Base-by-base conservation (phyloP, 306 rosid genomes). In the Mucuna pruriens region DNA sequence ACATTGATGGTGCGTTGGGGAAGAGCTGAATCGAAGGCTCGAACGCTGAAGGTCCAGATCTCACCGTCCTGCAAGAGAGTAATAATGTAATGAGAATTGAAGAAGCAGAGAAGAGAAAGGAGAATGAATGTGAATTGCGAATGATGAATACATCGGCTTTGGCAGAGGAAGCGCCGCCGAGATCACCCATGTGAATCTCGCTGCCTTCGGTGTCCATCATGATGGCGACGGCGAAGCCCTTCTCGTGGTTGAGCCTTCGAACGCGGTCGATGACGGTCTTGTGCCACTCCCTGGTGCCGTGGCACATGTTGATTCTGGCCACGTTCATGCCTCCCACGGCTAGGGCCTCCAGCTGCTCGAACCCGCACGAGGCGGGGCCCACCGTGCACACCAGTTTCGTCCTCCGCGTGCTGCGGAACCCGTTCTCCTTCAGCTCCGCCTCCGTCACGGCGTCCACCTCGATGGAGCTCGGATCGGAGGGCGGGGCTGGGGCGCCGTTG, bases 201-300 rank as follows among this genome's bases (percentile, higher is more conserved):
- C 99, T 96, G 13, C 99, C 99, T 78, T 96, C 98, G 0, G 99
- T 96, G 45, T 96, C 99, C 99, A 96, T 96, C 99, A 96, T 92
- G 17, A 96, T 85, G 2, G 99, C 99, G 11, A 96, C 99, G 8
- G 99, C 99, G 29, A 86, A 96, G 0, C 99, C 99, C 58, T 96
- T 96, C 54, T 92, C 89, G 11, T 88, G 97, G 49, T 96, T 96
- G n/a, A 96, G 94, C 82, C 89, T 80, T 3, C 98, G 74, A 1
- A 96, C 97, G 34, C 91, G 84, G 1, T 92, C 88, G 20, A 96
- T 96, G 44, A 96, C 99, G 6, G 9, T 61, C 31, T 86, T 84
- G 71, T 96, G 99, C 99, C 99, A 96, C 44, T 90, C 94, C 26
- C 94, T 86, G 3, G 97, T 92, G 36, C 99, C 99, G 42, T 96